Evolutionary conservation across 2,329 filamentous ascomycete species (phyloP), one percentile per base, ranked within the genome.

Genomic region (Phoma herbarum): DNA sequence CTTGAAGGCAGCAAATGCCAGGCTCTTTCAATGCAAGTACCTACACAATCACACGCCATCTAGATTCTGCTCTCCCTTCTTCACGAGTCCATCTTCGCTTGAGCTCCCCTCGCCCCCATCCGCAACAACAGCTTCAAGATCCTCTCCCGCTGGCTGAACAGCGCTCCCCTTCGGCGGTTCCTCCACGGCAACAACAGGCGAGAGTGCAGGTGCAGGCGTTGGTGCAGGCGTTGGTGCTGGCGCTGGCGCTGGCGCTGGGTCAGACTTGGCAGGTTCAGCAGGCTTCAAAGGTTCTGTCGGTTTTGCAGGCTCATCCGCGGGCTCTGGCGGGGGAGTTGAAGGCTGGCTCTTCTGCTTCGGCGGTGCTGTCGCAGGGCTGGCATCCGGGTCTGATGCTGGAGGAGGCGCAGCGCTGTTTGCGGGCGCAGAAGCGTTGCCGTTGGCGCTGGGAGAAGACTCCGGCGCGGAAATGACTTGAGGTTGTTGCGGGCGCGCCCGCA

Each of bases 341-440:
- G 56, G 45, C 16, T 45, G 56, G 16, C 31, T 50, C 41, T 59
- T 63, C 33, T 60, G 63, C 35, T 59, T 51, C n/a, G 61, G 61
- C 12, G 61, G 61, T 23, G 63, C 62, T 37, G 63, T 59, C 25
- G 65, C 65, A n/a, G 65, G 65, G 48, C 60, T 59, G 11, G 59
- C 59, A 54, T 65, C 63, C 3, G 63, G 61, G 46, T 67, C 65
- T 18, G 57, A 59, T 39, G 59, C 49, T 23, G 56, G 44, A 25
- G 63, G 47, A 1, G 63, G 56, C 7, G 59, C 56, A n/a, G 53
- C 45, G 8, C 54, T 41, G 10, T 61, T 63, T 2, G 46, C 51
- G 2, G 63, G 60, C 23, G 55, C 57, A n/a, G 63, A 57, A 12
- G 59, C 29, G n/a, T 64, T 62, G 5, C 46, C 47, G 28, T 45